Conservation (phyloP, 495 filamentous ascomycete species). For the Copromyces sp. region DNA sequence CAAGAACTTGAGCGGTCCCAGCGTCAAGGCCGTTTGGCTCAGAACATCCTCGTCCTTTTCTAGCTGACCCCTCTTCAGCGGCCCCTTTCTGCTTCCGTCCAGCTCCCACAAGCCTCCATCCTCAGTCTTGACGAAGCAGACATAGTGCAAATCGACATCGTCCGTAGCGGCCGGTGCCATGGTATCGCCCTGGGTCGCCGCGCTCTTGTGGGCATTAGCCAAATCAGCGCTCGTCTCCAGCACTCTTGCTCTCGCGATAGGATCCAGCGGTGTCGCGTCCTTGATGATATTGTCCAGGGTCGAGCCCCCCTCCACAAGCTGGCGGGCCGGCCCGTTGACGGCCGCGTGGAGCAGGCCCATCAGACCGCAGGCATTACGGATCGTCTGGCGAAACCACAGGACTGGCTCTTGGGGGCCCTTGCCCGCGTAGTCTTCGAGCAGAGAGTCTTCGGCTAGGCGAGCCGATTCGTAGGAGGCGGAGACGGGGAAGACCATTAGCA, state of each 20-base stretch:
- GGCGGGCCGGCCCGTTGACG: constrained; percentile 41
- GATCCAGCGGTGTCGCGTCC: constrained; percentile 40
- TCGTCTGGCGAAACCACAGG: constrained; percentile 81
- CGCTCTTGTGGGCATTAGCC: constrained; percentile 61
- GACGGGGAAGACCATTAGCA: constrained; percentile 79
- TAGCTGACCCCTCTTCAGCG: constrained; percentile 48
- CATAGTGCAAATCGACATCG: constrained; percentile 70
- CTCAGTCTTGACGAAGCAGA: constrained; percentile 70
- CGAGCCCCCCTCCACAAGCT: constrained; percentile 32
- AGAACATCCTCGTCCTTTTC: constrained; percentile 54
- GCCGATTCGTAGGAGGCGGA: constrained; percentile 57
- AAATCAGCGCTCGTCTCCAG: constrained; percentile 63
- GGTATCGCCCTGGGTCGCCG: constrained; percentile 63
- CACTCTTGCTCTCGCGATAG: constrained; percentile 52
- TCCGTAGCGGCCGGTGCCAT: constrained; percentile 56
- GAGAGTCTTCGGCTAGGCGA: constrained; percentile 54
- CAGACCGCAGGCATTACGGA: constrained; percentile 71
- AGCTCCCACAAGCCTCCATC: constrained; percentile 70
- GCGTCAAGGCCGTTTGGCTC: constrained; percentile 51
- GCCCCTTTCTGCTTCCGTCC: constrained; percentile 67
- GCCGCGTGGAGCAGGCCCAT: constrained; percentile 71
- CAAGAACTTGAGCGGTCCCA: constrained; percentile 52
- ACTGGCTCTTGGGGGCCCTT: constrained; percentile 43
- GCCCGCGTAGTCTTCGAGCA: constrained; percentile 33
- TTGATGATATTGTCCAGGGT: constrained; percentile 33